Base-by-base conservation (phyloP, 2,329 filamentous ascomycete genomes). In the Leptosphaerulina australis region DNA sequence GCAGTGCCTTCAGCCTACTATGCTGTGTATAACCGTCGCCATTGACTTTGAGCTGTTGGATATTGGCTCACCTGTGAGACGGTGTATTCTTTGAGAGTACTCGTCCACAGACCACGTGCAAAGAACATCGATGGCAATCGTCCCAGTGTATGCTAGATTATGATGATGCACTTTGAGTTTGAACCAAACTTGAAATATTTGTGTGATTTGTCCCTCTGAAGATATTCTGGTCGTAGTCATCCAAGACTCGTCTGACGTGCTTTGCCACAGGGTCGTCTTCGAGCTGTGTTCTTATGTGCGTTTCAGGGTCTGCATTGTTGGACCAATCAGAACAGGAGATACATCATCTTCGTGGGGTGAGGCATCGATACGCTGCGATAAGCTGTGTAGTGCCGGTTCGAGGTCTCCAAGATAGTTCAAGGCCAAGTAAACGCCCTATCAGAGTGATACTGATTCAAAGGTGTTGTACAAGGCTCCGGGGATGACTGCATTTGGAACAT, bases 351-450 rank as follows among this genome's bases (percentile, higher is more conserved):
- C 62, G 62, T 65, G 62, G 62, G 60, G 60, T 60, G 48, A 46
- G 20, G 49, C 45, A 51, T 58, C 58, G 51, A 43, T 46, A 52
- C 38, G 40, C 40, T 14, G 58, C 57, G 62, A 65, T 65, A 65
- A 65, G 62, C 47, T 50, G 43, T 37, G 17, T 35, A 20, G 24
- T 29, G 40, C 34, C 39, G 44, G 38, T 39, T 39, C 14, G 49
- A 48, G 33, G 41, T 44, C 15, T 39, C 33, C 30, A 28, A 40
- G 48, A 51, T 51, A 44, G 38, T 30, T 25, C 38, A 47, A 31
- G 43, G 30, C 33, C 49, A 29, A 47, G 48, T 37, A 41, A 46
- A 51, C 31, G 31, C 41, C 41, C 48, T 51, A 51, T 46, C 48
- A 46, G 31, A 20, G 21, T 28, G 41, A 25, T 22, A 28, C 48